Percentiles rank a stretch among this genome's conserved stretches.
Evolutionary conservation across 441 rosid genomes (phyloP).

Genomic region (Brassica hybrid): DNA sequence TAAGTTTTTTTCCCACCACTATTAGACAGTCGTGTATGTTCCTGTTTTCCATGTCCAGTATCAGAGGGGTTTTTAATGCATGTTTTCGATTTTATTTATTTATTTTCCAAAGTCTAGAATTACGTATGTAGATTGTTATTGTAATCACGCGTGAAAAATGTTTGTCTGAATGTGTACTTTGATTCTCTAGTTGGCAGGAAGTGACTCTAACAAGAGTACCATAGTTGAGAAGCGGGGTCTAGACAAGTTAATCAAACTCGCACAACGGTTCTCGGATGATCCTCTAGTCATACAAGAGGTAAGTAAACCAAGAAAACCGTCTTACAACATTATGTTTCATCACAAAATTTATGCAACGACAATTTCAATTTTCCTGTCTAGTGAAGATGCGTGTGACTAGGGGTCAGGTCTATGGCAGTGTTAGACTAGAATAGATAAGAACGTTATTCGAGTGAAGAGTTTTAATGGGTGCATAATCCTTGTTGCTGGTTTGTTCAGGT

Average conservation of each 20-base stretch:
- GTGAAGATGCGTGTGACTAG: not conserved
- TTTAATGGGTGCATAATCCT: not conserved
- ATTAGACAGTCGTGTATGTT: constrained; percentile 8
- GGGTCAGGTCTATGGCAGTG: not conserved
- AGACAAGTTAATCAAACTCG: constrained; percentile 66
- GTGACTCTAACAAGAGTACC: constrained; percentile 83
- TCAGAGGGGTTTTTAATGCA: not conserved
- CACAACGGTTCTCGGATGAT: constrained; percentile 79
- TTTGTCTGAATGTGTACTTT: constrained; percentile 35
- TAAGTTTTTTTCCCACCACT: constrained; percentile 10
- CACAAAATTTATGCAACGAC: not conserved
- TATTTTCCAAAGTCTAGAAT: not conserved
- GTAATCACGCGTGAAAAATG: not conserved
- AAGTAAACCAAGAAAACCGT: constrained; percentile 28
- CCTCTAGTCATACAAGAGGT: constrained; percentile 92
- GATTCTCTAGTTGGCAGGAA: constrained; percentile 81
- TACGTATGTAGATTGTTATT: not conserved
- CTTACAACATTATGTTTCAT: not conserved
- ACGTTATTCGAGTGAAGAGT: not conserved
- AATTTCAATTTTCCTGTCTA: not conserved
- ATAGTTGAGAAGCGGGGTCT: constrained; percentile 83
- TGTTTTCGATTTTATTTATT: not conserved
- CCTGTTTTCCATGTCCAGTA: not conserved
- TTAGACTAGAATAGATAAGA: constrained; percentile 12
- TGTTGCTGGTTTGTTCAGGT: constrained; percentile 55